These are phyloP conservation scores for Primulina eburnea DNA, from an alignment of 257 asterid species.

Conservation along the genomic window DNA sequence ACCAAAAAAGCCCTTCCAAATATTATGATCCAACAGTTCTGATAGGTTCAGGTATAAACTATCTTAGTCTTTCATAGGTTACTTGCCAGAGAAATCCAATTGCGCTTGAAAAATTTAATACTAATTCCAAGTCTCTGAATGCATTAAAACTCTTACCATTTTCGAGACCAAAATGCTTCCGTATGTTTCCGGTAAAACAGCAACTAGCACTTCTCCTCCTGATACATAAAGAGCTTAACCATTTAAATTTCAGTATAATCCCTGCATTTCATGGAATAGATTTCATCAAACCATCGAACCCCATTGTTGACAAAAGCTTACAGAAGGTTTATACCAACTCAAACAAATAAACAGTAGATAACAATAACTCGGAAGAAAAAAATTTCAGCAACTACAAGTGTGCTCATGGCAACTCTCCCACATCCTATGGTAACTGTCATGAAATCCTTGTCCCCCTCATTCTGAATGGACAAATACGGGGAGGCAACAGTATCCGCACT, in stretches of 20 bases:
- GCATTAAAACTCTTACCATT: slow-evolving; percentile 7
- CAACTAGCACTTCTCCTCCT: slow-evolving; percentile 7
- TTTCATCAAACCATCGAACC: background rate
- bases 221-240: slow-evolving; percentile 6
- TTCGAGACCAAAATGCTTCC: slow-evolving; percentile 7
- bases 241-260: background rate
- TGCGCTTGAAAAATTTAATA: background rate
- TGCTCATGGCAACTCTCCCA: background rate
- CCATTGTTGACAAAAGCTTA: slow-evolving; percentile 1
- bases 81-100: background rate
- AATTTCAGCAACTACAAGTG: slow-evolving; percentile 2
- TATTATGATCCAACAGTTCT: background rate
- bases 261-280: background rate
- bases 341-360: slow-evolving; percentile 8
- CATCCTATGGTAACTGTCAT: background rate
- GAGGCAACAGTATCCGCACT: background rate
- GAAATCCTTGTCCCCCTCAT: background rate
- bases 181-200: background rate
- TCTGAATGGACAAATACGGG: background rate
- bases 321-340: slow-evolving; percentile 19
- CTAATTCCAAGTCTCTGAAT: background rate
- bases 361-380: background rate
- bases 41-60: background rate
- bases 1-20: background rate
- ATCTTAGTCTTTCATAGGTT: background rate